Evolutionary conservation across 164 flowering plant genomes (phyloP).

Genomic region (Annona squamosa): DNA sequence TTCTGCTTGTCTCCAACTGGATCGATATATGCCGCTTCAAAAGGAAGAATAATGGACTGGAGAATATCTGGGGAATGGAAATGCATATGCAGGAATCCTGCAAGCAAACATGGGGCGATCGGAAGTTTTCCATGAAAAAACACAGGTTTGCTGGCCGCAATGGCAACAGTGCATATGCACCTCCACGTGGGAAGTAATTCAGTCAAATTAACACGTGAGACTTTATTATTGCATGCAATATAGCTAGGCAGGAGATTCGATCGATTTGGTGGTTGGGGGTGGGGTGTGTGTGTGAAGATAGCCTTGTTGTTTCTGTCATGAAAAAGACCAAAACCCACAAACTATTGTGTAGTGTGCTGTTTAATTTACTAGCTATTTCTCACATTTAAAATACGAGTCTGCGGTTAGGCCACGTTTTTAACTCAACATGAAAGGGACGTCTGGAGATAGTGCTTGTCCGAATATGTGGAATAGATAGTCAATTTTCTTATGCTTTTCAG

Average conservation of each 20-base stretch:
- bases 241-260: too few species aligned
- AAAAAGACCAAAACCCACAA: too few species aligned
- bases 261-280: background rate
- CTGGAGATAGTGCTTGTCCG: too few species aligned
- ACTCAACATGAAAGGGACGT: too few species aligned
- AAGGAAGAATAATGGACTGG: constrained; percentile 20
- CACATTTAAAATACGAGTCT: too few species aligned
- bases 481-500: too few species aligned
- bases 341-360: background rate
- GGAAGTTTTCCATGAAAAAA: constrained; percentile 4
- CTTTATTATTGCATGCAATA: background rate
- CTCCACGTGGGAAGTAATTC: background rate
- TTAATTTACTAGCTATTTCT: background rate
- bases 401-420: too few species aligned
- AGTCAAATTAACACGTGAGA: background rate
- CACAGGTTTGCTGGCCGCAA: background rate
- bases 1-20: background rate
- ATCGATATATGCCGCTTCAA: constrained; percentile 9
- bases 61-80: constrained; percentile 16
- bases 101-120: constrained; percentile 21
- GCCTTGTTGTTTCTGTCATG: background rate
- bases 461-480: too few species aligned
- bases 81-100: constrained; percentile 28
- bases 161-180: background rate
- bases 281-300: background rate